These are phyloP conservation scores for Saturnispora mendoncae DNA, from an alignment of 805 yeast species.

Conservation along the genomic window DNA sequence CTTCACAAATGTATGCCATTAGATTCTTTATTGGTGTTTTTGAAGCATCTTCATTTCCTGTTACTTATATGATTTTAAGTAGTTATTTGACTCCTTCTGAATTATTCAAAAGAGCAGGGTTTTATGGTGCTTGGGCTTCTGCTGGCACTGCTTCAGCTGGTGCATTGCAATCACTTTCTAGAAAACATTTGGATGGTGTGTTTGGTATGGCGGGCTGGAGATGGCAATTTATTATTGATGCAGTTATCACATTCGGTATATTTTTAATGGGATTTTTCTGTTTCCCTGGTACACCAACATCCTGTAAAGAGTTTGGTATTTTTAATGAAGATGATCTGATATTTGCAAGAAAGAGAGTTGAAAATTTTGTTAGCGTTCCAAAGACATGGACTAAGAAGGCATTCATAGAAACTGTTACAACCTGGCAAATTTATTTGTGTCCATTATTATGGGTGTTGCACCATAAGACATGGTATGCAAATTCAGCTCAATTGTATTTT, in stretches of 20 bases:
- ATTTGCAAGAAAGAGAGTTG: constrained; percentile 40
- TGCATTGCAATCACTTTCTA: constrained; percentile 50
- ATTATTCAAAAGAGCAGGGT: constrained; percentile 14
- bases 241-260: constrained; percentile 47
- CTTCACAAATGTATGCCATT: constrained; percentile 43
- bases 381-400: constrained; percentile 35
- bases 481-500: constrained; percentile 23
- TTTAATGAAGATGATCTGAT: constrained; percentile 34
- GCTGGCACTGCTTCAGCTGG: constrained; percentile 51
- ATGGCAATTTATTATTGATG: constrained; percentile 66
- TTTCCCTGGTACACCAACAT: constrained; percentile 44
- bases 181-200: constrained; percentile 37
- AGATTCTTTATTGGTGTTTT: constrained; percentile 54
- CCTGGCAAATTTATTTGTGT: constrained; percentile 31
- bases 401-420: constrained; percentile 34
- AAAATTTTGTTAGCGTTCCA: constrained; percentile 24
- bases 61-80: constrained; percentile 37
- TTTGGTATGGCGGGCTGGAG: constrained; percentile 57
- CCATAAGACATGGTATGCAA: constrained; percentile 29
- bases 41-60: constrained; percentile 57
- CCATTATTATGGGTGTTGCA: constrained; percentile 19
- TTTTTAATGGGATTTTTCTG: constrained; percentile 49
- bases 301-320: constrained; percentile 28
- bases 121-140: constrained; percentile 15
- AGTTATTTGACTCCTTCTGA: constrained; percentile 13